A percentile compares a stretch with the other conserved stretches of the same genome.
Evolutionary conservation across 1,139 yeast genomes (phyloP).

Genomic region (Blastobotrys raffinosifermentans): DNA sequence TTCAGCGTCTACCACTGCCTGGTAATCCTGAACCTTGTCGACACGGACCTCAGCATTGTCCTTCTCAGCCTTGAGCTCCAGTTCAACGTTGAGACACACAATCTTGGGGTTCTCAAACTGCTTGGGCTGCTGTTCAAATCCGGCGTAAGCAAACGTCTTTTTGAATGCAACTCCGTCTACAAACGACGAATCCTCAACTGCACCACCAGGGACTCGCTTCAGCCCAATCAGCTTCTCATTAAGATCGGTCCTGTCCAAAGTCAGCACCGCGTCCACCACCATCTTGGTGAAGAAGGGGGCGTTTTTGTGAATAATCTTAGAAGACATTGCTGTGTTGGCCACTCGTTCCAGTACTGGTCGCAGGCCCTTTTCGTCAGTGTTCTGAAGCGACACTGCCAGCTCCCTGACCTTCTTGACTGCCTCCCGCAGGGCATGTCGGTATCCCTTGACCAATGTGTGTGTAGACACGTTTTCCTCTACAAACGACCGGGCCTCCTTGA

Average conservation of each 20-base stretch:
- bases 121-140: slow-evolving; percentile 98
- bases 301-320: slow-evolving; percentile 83
- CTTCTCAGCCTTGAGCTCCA: slow-evolving; percentile 95
- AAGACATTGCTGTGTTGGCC: slow-evolving; percentile 96
- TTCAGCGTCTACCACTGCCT: slow-evolving; percentile 95
- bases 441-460: slow-evolving; percentile 82
- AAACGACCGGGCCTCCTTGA: slow-evolving; percentile 82
- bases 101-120: slow-evolving; percentile 73
- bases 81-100: slow-evolving; percentile 79
- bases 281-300: slow-evolving; percentile 85
- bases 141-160: slow-evolving; percentile 95
- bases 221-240: slow-evolving; percentile 91
- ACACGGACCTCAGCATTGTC: slow-evolving; percentile 99
- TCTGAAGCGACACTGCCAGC: slow-evolving; percentile 59
- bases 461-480: slow-evolving; percentile 96
- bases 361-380: slow-evolving; percentile 42
- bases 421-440: slow-evolving; percentile 70
- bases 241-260: slow-evolving; percentile 76
- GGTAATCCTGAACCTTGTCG: slow-evolving; percentile 89
- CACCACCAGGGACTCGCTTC: slow-evolving; percentile 94
- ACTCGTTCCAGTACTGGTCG: slow-evolving; percentile 81
- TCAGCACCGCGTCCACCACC: slow-evolving; percentile 93
- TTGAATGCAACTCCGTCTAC: slow-evolving; percentile 95
- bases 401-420: slow-evolving; percentile 72
- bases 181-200: slow-evolving; percentile 86